Conservation (phyloP, 2,329 filamentous ascomycete genomes). For the Colletotrichum coccodes region DNA sequence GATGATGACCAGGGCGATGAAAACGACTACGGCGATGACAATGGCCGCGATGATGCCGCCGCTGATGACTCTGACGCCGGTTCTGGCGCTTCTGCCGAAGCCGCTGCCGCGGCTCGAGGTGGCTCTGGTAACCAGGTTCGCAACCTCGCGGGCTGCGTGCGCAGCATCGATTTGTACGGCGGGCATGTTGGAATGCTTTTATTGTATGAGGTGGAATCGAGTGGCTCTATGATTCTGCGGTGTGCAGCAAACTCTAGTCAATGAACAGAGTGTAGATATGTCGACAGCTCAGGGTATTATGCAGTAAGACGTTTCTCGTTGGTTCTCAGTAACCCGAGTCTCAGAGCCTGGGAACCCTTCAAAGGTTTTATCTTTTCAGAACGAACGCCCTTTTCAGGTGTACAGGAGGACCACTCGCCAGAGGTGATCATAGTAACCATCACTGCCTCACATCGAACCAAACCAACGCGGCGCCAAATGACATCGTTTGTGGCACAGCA, state of each 20-base stretch:
- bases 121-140: not conserved
- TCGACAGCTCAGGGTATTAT: no score
- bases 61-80: not conserved
- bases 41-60: slow-evolving; percentile 28
- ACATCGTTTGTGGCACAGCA: slow-evolving; percentile 28
- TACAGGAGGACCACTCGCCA: not conserved
- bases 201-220: not conserved
- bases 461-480: not conserved
- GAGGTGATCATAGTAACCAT: not conserved
- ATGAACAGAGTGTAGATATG: no score
- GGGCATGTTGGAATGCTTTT: slow-evolving; percentile 1
- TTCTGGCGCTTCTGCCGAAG: not conserved
- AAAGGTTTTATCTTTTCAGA: not conserved
- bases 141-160: not conserved
- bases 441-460: not conserved
- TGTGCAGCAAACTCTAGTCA: no score
- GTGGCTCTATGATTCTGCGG: not conserved
- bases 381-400: not conserved
- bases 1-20: not conserved
- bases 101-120: not conserved
- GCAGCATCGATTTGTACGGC: not conserved
- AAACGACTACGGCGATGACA: not conserved
- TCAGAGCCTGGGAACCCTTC: not conserved
- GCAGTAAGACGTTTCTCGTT: not conserved
- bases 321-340: not conserved